A percentile compares a stretch with the other conserved stretches of the same genome.
Conservation (phyloP, 164 flowering plant species). For the Magnolia changhungtana region DNA sequence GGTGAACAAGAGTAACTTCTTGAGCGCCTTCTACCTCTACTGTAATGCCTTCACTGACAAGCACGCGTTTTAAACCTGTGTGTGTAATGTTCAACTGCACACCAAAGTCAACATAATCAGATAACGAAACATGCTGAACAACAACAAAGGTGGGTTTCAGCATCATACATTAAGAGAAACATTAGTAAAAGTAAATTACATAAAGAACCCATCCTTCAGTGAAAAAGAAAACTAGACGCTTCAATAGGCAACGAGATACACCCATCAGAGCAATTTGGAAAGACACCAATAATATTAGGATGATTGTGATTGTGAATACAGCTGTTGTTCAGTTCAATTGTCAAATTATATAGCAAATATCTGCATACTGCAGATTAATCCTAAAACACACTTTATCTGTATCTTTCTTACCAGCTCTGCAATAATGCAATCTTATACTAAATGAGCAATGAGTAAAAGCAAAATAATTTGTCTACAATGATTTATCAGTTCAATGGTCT, state of each 20-base stretch:
- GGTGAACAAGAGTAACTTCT: slow-evolving; percentile 42
- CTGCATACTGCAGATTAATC: too few relatives aligned
- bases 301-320: too few relatives aligned
- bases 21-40: slow-evolving; percentile 47
- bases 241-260: neutral
- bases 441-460: too few relatives aligned
- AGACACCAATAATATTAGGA: too few relatives aligned
- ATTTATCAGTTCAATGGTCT: too few relatives aligned
- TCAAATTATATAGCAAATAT: too few relatives aligned
- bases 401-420: too few relatives aligned
- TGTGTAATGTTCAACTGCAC: slow-evolving; percentile 47
- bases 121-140: neutral
- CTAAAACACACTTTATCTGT: too few relatives aligned
- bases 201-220: neutral
- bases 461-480: too few relatives aligned
- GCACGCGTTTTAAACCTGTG: slow-evolving; percentile 49
- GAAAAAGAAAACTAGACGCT: neutral
- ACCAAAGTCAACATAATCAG: neutral
- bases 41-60: slow-evolving; percentile 70
- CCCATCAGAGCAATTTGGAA: neutral
- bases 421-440: too few relatives aligned
- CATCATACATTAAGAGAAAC: neutral
- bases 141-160: neutral
- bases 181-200: neutral
- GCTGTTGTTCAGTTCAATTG: too few relatives aligned